Percentiles rank a stretch among this genome's conserved stretches.
Evolutionary conservation across 1,139 yeast genomes (phyloP).

Genomic region (Trichomonascaceae sp.): DNA sequence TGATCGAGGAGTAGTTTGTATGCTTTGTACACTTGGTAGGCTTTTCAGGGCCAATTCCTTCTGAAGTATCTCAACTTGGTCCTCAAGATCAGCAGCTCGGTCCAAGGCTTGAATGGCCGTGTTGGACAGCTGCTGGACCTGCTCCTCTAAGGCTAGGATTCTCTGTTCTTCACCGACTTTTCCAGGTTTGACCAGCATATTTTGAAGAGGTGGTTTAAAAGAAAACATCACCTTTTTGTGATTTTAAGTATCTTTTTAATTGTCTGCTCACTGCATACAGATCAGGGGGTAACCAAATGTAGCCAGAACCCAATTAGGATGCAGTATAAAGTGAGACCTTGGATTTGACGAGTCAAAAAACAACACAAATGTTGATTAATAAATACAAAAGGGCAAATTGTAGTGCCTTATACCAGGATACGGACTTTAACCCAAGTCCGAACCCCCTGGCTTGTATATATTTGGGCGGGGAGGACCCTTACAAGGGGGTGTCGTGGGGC

Average conservation of each 20-base stretch:
- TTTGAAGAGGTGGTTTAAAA: slow-evolving; percentile 8
- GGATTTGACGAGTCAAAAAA: background rate
- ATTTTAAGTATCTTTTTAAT: background rate
- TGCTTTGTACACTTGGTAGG: background rate
- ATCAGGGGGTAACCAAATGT: background rate
- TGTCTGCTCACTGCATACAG: background rate
- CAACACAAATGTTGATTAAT: background rate
- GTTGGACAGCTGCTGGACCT: slow-evolving; percentile 26
- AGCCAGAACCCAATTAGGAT: background rate
- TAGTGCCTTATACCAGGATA: background rate
- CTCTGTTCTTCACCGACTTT: slow-evolving; percentile 26
- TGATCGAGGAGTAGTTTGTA: background rate
- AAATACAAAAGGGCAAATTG: background rate
- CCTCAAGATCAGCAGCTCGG: slow-evolving; percentile 28
- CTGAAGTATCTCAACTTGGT: slow-evolving; percentile 18
- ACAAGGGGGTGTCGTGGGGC: background rate
- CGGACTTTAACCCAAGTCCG: background rate
- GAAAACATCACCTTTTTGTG: slow-evolving; percentile 5
- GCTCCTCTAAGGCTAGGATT: slow-evolving; percentile 29
- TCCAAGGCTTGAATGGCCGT: slow-evolving; percentile 33
- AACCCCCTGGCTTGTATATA: background rate
- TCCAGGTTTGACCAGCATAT: slow-evolving; percentile 21
- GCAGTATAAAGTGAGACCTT: background rate
- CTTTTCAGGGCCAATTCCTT: slow-evolving; percentile 4
- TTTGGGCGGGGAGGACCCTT: background rate